Evolutionary conservation across 1,284 basidiomycete genomes (phyloP), one percentile per base, ranked within the genome.

Genomic region (Pascua guehoae): DNA sequence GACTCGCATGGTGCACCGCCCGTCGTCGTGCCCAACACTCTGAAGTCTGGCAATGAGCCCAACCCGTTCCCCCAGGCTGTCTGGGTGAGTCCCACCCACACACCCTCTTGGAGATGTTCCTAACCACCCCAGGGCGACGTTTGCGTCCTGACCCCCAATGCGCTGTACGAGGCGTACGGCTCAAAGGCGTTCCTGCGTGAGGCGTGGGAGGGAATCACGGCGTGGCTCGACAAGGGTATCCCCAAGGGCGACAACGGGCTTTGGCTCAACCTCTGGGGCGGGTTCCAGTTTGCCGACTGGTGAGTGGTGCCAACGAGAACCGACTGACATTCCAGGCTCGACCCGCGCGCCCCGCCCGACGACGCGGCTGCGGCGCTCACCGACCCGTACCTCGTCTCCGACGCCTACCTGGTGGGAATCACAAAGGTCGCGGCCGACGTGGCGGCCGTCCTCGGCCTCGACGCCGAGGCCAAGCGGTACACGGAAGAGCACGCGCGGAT

Each of bases 141-240:
- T 12, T 57, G 55, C 3, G 65, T 60, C 2, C 49, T 69, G 12
- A 66, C 66, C 0, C 71, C 72, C 3, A 57, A 53, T 46, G 71
- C 67, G 32, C 58, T 73, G n/a, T 70, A 68, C 55, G 47, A 24
- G 4, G 41, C 59, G 0, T 67, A 51, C 15, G 72, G 70, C 0
- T 69, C 72, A 47, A 2, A 15, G 1, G 32, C 38, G 14, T 47
- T 72, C 16, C 54, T 74, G 12, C 49, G 56, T 16, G 24, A 61
- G 12, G 62, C 66, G 44, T 73, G 47, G 38, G 66, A 63, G 17
- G 67, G 66, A 50, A 71, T 73, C 64, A 40, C 8, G 4, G 15
- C 54, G 12, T 74, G 72, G 72, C 51, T 74, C n/a, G 66, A 66
- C n/a, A 53, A 65, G 40, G 70, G 66, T 16, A 50, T 74, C 16